Evolutionary conservation across 2,329 filamentous ascomycete genomes (phyloP), one percentile per base, ranked within the genome.

Genomic region (Aspergillus ochraceoroseus): DNA sequence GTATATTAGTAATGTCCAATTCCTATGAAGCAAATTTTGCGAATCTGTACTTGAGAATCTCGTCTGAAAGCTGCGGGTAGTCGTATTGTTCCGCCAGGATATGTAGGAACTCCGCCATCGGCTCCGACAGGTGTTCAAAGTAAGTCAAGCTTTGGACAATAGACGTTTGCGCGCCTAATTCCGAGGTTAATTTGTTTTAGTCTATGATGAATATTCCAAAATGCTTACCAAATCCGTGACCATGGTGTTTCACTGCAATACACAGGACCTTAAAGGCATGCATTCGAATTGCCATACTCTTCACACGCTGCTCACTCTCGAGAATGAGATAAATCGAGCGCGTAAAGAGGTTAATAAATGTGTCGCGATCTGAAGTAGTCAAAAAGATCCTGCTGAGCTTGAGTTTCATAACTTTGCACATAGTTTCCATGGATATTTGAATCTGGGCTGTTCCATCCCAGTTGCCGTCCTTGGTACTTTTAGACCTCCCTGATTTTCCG

Each of bases 121-220:
- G 92, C 59, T 98, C 92, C 0, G 92, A 90, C n/a, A 98, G 71
- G 65, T 98, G 92, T 67, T 98, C 92, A 57, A 96, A 98, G 63
- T 98, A 98, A 4, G 92, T 95, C 52, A 98, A 70, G 60, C 92
- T 96, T 64, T 98, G 92, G 39, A 96, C 89, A 57, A 98, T 94
- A 31, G 89, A 94, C 32, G 94, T 96, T 74, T 98, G 92, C 1
- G 92, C 92, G 36, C 86, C 87, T 94, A 55, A 6, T 15, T 4
- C 15, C 32, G 48, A 8, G 9, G 33, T 64, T 47, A 64, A 32
- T 32, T 26, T 12, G 12, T 11, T 19, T 19, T 6, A 14, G 12
- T 26, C 7, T 9, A 7, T 9, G 7, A 26, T n/a, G 6, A n/a
- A 7, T 12, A 7, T 32, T 2, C 15, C 9, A 3, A 15, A 7